Percentiles rank a stretch among this genome's conserved stretches.
Evolutionary conservation across 495 filamentous ascomycete genomes (phyloP).

Genomic region (Aspergillus heteromorphus): DNA sequence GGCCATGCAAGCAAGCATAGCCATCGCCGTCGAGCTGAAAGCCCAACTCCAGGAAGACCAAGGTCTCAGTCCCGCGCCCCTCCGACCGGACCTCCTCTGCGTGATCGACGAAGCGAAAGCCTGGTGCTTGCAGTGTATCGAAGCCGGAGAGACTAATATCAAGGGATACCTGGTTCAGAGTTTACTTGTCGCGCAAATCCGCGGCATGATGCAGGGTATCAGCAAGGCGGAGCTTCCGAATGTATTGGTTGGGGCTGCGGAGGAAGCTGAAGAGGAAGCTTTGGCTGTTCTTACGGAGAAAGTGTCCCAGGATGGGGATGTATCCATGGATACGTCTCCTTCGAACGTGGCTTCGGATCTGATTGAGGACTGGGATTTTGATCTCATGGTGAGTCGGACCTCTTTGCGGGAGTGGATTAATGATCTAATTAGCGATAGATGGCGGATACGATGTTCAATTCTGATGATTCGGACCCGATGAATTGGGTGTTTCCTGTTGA

Average conservation of each 20-base stretch:
- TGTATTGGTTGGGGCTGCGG: slow-evolving; percentile 31
- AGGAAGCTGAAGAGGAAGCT: slow-evolving; percentile 29
- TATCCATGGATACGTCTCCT: background rate
- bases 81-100: slow-evolving; percentile 44
- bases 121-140: slow-evolving; percentile 37
- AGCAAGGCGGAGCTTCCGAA: slow-evolving; percentile 24
- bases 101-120: slow-evolving; percentile 40
- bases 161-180: slow-evolving; percentile 47
- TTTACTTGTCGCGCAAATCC: slow-evolving; percentile 38
- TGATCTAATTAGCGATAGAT: no score
- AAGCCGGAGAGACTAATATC: slow-evolving; percentile 52
- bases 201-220: slow-evolving; percentile 35
- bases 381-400: slow-evolving; percentile 4
- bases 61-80: slow-evolving; percentile 32
- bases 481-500: slow-evolving; percentile 2
- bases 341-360: background rate
- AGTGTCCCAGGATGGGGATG: background rate
- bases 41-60: slow-evolving; percentile 48
- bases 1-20: slow-evolving; percentile 34
- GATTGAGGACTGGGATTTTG: slow-evolving; percentile 9
- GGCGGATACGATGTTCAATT: slow-evolving; percentile 3
- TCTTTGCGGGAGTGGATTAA: no score
- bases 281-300: slow-evolving; percentile 27
- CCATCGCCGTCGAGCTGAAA: slow-evolving; percentile 44
- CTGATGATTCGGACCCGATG: slow-evolving; percentile 2